Conservation (phyloP, 352 stramenopile species). For the Pythium biforme region DNA sequence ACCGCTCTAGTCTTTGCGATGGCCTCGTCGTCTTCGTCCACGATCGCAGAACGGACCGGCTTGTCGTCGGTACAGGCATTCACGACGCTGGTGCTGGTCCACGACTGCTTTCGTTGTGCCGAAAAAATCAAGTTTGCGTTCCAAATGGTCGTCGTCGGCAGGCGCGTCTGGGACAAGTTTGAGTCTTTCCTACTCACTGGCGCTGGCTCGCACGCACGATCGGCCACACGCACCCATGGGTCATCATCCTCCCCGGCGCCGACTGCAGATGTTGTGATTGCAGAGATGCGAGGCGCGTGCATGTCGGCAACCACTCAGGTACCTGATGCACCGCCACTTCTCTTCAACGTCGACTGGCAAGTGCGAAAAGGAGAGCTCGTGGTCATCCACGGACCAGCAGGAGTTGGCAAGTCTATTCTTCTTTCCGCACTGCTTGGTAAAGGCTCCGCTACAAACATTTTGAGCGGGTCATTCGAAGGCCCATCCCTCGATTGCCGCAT, state of each 20-base stretch:
- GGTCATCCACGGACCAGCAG: constrained; percentile 8
- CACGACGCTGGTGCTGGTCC: neutral
- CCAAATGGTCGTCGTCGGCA: neutral
- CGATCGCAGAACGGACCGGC: neutral
- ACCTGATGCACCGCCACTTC: neutral
- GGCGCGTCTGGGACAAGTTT: neutral
- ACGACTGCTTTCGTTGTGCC: neutral
- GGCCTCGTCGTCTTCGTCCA: neutral
- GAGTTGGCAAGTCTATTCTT: constrained; percentile 10
- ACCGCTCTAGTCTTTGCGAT: neutral
- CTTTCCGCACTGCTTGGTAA: constrained; percentile 4
- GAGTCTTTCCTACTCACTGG: neutral
- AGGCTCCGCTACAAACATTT: neutral
- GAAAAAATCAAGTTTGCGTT: neutral
- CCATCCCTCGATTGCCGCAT: constrained; percentile 6
- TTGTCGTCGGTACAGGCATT: neutral
- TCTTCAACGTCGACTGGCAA: neutral
- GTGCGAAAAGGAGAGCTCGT: constrained; percentile 4
- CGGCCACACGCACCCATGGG: no score
- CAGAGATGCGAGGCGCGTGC: constrained; percentile 1
- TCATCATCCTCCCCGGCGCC: neutral
- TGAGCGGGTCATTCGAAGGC: no score
- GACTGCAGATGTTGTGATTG: neutral
- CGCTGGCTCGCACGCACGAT: no score
- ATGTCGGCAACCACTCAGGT: neutral